These are phyloP conservation scores for Medicago ruthenica DNA, from an alignment of 306 rosid genomes.

Conservation along the genomic window DNA sequence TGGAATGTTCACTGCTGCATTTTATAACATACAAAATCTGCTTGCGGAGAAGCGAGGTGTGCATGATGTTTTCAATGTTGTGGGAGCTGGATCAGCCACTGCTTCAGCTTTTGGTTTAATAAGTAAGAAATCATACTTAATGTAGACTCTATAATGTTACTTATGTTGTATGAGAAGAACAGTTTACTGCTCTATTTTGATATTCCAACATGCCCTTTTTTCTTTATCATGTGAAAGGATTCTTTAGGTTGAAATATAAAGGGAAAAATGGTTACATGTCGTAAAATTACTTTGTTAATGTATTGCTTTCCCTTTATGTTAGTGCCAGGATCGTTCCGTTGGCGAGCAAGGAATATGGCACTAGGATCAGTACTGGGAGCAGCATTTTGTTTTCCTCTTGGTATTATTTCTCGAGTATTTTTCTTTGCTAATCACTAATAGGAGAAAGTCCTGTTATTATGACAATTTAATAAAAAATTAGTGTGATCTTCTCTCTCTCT, in stretches of 20 bases:
- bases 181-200: conserved; percentile 18
- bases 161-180: conserved; percentile 1
- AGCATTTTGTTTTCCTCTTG: conserved; percentile 87
- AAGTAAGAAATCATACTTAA: conserved; percentile 58
- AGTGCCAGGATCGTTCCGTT: conserved; percentile 92
- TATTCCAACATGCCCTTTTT: conserved; percentile 4
- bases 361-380: conserved; percentile 89
- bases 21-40: conserved; percentile 75
- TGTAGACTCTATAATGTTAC: conserved; percentile 17
- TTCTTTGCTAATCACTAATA: conserved; percentile 3
- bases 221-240: not conserved
- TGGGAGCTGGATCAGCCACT: conserved; percentile 96
- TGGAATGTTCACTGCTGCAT: conserved; percentile 89
- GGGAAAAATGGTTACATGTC: conserved; percentile 32
- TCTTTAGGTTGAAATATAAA: conserved; percentile 29
- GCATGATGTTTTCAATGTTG: conserved; percentile 82
- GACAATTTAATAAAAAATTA: conserved; percentile 10
- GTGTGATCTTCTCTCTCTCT: not conserved
- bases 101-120: conserved; percentile 91
- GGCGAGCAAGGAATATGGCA: conserved; percentile 86
- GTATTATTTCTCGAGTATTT: conserved; percentile 45
- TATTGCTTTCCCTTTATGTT: conserved; percentile 37
- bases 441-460: conserved; percentile 3
- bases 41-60: conserved; percentile 88
- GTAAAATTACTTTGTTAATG: conserved; percentile 15